Conservation (phyloP, 805 yeast species). For the Yarrowia divulgata region DNA sequence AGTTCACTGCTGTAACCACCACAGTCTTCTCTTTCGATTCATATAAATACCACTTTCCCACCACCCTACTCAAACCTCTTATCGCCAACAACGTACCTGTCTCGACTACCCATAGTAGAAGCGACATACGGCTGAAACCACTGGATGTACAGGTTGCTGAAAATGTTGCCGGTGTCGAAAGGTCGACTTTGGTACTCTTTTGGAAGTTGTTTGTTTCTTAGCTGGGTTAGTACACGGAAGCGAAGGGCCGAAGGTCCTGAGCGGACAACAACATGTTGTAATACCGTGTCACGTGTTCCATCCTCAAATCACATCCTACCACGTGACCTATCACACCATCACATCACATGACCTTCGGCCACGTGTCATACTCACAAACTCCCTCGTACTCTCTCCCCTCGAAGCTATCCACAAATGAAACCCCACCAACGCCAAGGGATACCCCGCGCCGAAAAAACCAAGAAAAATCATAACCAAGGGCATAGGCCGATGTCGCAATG, state of each 20-base stretch:
- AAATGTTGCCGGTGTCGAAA: conserved; percentile 52
- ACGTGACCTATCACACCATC: not conserved
- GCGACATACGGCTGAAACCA: conserved; percentile 27
- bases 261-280: too few relatives aligned
- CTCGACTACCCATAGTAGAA: not conserved
- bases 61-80: not conserved
- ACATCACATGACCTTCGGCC: conserved; percentile 3
- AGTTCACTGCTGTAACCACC: too few relatives aligned
- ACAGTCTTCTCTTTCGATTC: too few relatives aligned
- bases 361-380: conserved; percentile 58
- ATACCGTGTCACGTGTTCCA: too few relatives aligned
- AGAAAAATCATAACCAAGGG: conserved; percentile 57
- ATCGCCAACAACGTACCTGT: conserved; percentile 8
- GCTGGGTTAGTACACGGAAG: conserved; percentile 41
- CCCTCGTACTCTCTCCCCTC: conserved; percentile 74
- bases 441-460: conserved; percentile 59
- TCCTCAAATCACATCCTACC: not conserved
- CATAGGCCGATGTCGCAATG: conserved; percentile 48
- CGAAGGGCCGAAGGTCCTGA: not conserved
- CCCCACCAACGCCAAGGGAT: conserved; percentile 62
- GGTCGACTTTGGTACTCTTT: conserved; percentile 46
- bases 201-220: conserved; percentile 23
- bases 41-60: not conserved
- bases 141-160: conserved; percentile 48
- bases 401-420: conserved; percentile 64